Evolutionary conservation across 768 basidiomycete species (phyloP).

Genomic region (Erythrobasidium yunnanense): DNA sequence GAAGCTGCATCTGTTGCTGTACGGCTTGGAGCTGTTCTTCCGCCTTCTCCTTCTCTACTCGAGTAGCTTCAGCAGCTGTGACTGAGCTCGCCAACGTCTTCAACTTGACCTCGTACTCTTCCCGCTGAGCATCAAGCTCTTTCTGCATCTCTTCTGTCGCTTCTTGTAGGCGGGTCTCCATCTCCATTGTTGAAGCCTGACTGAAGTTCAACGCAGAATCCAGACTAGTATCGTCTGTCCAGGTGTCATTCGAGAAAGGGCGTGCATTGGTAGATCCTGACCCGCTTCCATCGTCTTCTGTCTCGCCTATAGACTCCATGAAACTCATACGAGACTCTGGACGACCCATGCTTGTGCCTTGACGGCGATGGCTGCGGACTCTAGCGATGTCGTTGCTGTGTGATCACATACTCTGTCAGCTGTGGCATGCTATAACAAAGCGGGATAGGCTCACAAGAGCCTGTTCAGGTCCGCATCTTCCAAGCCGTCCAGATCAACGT

Average conservation of each 20-base stretch:
- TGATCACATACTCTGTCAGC: too few species aligned
- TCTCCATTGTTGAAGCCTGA: background rate
- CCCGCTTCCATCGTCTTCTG: slow-evolving; percentile 32
- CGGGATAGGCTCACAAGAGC: slow-evolving; percentile 19
- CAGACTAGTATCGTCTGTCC: slow-evolving; percentile 77
- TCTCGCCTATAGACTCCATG: slow-evolving; percentile 34
- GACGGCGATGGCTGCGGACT: slow-evolving; percentile 53
- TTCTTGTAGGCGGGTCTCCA: slow-evolving; percentile 16
- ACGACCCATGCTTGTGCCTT: slow-evolving; percentile 56
- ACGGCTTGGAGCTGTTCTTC: slow-evolving; percentile 27
- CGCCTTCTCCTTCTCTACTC: slow-evolving; percentile 57
- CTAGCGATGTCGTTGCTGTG: slow-evolving; percentile 88
- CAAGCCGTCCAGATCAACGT: slow-evolving; percentile 80
- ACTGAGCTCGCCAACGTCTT: slow-evolving; percentile 48
- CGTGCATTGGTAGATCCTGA: slow-evolving; percentile 41
- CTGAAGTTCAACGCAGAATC: slow-evolving; percentile 47
- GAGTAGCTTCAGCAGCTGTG: slow-evolving; percentile 50
- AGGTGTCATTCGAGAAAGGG: slow-evolving; percentile 62
- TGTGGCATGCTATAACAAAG: background rate
- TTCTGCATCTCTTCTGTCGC: slow-evolving; percentile 51
- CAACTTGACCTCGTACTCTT: slow-evolving; percentile 53
- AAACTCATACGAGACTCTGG: slow-evolving; percentile 57
- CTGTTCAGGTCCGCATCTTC: slow-evolving; percentile 74
- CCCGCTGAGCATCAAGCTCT: slow-evolving; percentile 51
- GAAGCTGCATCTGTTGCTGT: slow-evolving; percentile 10